A percentile compares a stretch with the other conserved stretches of the same genome.
These are phyloP conservation scores for Ophiostoma ulmi DNA, from an alignment of 2,329 filamentous ascomycete genomes.

Conservation along the genomic window DNA sequence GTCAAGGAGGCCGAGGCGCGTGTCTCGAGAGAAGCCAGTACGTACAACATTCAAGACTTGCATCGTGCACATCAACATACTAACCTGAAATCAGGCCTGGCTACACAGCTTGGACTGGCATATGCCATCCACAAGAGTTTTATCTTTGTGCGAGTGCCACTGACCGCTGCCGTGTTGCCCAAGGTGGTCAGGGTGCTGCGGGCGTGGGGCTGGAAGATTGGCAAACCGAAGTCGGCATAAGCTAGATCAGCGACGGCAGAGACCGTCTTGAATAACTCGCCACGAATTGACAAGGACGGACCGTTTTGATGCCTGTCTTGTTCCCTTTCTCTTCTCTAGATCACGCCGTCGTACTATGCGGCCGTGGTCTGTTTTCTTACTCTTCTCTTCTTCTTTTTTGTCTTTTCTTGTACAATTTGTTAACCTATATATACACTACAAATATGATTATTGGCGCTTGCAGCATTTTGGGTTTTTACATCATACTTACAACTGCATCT, in stretches of 20 bases:
- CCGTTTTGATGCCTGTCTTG: not conserved
- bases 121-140: conserved; percentile 98
- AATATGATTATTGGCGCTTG: not conserved
- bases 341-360: not conserved
- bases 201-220: conserved; percentile 91
- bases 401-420: not conserved
- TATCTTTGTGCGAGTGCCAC: conserved; percentile 89
- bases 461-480: not conserved
- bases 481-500: not conserved
- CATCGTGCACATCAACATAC: not conserved
- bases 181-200: conserved; percentile 88
- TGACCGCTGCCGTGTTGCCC: conserved; percentile 84
- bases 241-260: not conserved
- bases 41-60: conserved; percentile 38
- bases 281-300: not conserved
- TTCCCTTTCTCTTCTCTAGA: not conserved
- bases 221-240: conserved; percentile 51
- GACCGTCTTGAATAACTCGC: too few species aligned
- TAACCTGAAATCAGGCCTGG: conserved; percentile 45
- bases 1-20: conserved; percentile 58
- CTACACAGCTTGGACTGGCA: conserved; percentile 82
- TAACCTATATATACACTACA: not conserved
- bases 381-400: not conserved
- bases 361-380: not conserved
- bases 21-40: conserved; percentile 67